Evolutionary conservation across 1,139 yeast species (phyloP), one percentile per base, ranked within the genome.

Genomic region (Sugiyamaella neomexicana): DNA sequence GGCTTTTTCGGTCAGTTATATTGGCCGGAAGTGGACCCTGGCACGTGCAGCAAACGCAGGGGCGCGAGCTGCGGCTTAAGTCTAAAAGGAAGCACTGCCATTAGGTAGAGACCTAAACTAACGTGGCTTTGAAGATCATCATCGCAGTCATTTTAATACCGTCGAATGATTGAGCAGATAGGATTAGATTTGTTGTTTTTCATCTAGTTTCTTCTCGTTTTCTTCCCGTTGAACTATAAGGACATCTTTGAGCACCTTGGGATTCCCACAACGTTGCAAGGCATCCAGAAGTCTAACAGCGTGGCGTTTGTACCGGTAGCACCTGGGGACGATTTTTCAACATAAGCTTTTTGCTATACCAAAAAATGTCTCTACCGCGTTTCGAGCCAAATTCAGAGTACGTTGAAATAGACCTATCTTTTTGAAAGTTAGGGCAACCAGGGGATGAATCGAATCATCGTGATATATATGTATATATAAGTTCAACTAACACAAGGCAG

Each of bases 31-130:
- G 44, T 12, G 31, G 44, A 23, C 32, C 34, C 15, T 13, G 5
- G 46, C 46, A 42, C 46, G 46, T 42, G 46, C 46, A 42, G 36
- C 46, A 27, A 29, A 42, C 37, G 46, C 46, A 42, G 46, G 46
- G 46, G 46, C 39, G n/a, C 15, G 39, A 13, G 17, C 15, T 36
- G 36, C 36, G 36, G 36, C 36, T 31, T 31, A 20, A 20, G 5
- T 20, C 25, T 20, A 20, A 20, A 20, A 20, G 25, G 25, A 3
- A 20, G 5, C 25, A 20, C 25, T 20, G 25, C 25, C 25, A 10
- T 31, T n/a, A 31, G 36, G 13, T 8, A 31, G 36, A 10, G 36
- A 10, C 36, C 7, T 31, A 17, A 23, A 42, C 37, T 42, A 42
- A 42, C 46, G 46, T 42, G 46, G 46, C 46, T 29, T 42, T 37